These are phyloP conservation scores for Boletus tylopilopsis DNA, from an alignment of 768 basidiomycete genomes.

Conservation along the genomic window DNA sequence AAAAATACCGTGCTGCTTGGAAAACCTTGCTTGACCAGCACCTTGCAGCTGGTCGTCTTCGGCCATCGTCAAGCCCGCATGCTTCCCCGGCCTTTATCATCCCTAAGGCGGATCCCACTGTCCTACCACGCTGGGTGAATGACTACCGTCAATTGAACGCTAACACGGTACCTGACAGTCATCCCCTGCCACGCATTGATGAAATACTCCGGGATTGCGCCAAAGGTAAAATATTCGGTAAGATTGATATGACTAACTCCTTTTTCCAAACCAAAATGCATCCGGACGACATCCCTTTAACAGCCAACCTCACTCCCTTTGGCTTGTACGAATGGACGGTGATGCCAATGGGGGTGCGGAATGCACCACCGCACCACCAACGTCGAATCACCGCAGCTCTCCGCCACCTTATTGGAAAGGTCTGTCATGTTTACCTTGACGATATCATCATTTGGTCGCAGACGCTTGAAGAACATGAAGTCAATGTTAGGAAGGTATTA, in stretches of 20 bases:
- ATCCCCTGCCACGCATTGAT: constrained; percentile 15
- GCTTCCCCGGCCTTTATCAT: constrained; percentile 39
- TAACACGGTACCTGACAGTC: constrained; percentile 17
- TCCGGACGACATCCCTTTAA: constrained; percentile 28
- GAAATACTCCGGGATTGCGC: constrained; percentile 24
- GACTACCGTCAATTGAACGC: constrained; percentile 26
- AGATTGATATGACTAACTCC: constrained; percentile 39
- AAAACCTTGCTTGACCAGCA: constrained; percentile 31
- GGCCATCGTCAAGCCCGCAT: constrained; percentile 26
- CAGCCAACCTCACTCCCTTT: constrained; percentile 36
- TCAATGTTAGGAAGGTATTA: constrained; percentile 29
- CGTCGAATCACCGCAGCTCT: constrained; percentile 10
- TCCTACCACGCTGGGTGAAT: constrained; percentile 26
- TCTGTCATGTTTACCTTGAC: constrained; percentile 12
- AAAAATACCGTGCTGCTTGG: constrained; percentile 34
- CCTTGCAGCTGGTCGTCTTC: constrained; percentile 30
- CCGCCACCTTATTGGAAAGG: constrained; percentile 9
- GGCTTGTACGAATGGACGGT: constrained; percentile 37
- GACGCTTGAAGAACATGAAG: constrained; percentile 18
- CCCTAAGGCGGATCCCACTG: constrained; percentile 28
- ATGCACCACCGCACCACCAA: constrained; percentile 22
- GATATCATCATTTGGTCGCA: constrained; percentile 32
- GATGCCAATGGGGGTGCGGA: constrained; percentile 9
- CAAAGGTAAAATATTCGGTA: constrained; percentile 33
- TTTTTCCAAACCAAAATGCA: constrained; percentile 38